phyloP scores from a whole-genome alignment of 441 rosid species.

The Pelargonium fulgidum region DNA sequence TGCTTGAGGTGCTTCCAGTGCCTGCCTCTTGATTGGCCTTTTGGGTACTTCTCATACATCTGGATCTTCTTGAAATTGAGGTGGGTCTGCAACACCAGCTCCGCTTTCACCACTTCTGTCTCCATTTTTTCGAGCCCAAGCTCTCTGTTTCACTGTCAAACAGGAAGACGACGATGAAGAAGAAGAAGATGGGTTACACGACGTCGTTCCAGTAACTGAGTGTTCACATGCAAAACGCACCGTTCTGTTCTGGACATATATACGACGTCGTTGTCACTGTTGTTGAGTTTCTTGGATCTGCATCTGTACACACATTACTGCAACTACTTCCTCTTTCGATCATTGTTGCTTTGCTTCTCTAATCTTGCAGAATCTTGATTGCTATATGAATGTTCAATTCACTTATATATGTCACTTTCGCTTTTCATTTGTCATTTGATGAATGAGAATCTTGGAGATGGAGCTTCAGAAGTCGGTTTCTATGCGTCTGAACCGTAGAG shows the following conservation, averaged over 20 bases:
- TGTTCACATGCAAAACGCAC: not conserved
- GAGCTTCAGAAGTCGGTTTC: slow-evolving; percentile 50
- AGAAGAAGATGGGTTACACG: not conserved
- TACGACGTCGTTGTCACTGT: not conserved
- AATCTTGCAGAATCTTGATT: not conserved
- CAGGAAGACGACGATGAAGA: not conserved
- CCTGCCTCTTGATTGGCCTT: slow-evolving; percentile 75
- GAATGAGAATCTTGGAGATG: slow-evolving; percentile 35
- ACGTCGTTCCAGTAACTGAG: not conserved
- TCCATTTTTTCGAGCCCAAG: slow-evolving; percentile 42
- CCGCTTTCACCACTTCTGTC: slow-evolving; percentile 54
- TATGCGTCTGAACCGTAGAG: slow-evolving; percentile 52
- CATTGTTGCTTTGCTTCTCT: not conserved
- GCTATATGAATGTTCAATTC: not conserved
- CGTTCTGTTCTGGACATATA: not conserved
- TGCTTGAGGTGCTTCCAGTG: slow-evolving; percentile 97
- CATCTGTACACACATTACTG: not conserved
- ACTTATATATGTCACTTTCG: not conserved
- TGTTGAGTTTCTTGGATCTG: not conserved
- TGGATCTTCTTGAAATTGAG: slow-evolving; percentile 74
- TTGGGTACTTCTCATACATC: slow-evolving; percentile 71
- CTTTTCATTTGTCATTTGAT: no score
- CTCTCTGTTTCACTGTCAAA: no score
- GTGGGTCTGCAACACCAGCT: slow-evolving; percentile 59
- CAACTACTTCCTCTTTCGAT: not conserved